These are phyloP conservation scores for Neurospora sp. DNA, from an alignment of 495 filamentous ascomycete species.

Conservation along the genomic window DNA sequence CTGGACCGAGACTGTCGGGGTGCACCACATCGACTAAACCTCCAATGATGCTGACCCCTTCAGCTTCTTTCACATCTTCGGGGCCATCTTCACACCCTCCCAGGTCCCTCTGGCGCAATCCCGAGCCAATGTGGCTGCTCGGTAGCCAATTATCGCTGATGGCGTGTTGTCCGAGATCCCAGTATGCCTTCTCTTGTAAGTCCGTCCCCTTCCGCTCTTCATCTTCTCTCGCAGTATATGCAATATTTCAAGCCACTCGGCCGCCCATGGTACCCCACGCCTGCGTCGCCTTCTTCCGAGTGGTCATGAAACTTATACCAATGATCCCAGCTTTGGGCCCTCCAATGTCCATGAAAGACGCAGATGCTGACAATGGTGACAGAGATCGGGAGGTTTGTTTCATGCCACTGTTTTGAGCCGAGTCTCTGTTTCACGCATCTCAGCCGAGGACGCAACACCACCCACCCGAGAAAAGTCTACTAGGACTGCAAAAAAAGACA, in stretches of 20 bases:
- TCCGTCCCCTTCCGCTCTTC: neutral
- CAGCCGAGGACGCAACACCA: neutral
- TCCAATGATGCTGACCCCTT: neutral
- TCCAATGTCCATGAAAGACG: neutral
- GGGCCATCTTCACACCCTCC: neutral
- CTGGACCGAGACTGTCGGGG: neutral
- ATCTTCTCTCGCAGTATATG: neutral
- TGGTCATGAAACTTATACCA: neutral
- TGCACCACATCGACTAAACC: neutral
- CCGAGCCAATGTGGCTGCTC: neutral
- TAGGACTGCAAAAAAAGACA: neutral
- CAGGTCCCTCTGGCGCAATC: neutral
- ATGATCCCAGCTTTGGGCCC: neutral
- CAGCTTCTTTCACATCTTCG: neutral
- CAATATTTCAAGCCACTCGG: neutral
- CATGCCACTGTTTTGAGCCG: neutral
- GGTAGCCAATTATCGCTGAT: neutral
- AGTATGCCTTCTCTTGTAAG: neutral
- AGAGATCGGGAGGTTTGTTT: neutral
- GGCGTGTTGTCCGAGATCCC: neutral
- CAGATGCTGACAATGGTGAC: neutral
- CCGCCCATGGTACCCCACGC: neutral
- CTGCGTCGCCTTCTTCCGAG: neutral
- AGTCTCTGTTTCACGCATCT: neutral
- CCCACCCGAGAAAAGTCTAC: neutral